A percentile compares a stretch with the other conserved stretches of the same genome.
Evolutionary conservation across 2,329 filamentous ascomycete genomes (phyloP).

Genomic region (Emmonsia crescens): DNA sequence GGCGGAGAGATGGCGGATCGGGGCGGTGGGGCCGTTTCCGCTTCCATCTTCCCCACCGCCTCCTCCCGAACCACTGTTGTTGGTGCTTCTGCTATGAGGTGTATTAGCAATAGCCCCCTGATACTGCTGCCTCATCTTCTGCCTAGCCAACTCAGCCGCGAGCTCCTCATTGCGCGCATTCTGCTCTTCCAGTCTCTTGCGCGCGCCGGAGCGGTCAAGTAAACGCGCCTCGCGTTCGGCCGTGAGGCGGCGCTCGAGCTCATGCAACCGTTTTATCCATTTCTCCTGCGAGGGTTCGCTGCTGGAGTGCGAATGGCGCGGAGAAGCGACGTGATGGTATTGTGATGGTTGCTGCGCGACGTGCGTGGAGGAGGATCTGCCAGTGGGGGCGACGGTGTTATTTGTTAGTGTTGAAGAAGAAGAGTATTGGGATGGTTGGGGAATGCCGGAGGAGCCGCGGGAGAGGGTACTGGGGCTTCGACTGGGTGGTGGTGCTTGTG

Average conservation of each 20-base stretch:
- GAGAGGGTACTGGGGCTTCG: slow-evolving; percentile 15
- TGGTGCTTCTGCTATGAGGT: background rate
- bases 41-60: background rate
- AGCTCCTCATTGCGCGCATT: slow-evolving; percentile 63
- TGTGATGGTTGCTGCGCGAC: background rate
- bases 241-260: slow-evolving; percentile 80
- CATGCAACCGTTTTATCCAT: slow-evolving; percentile 75
- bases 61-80: background rate
- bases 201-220: slow-evolving; percentile 71
- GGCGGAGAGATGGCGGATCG: background rate
- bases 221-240: slow-evolving; percentile 78
- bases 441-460: slow-evolving; percentile 24
- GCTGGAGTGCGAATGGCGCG: slow-evolving; percentile 4
- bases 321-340: background rate
- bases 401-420: slow-evolving; percentile 24
- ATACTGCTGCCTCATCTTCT: background rate
- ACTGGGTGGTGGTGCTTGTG: slow-evolving; percentile 18
- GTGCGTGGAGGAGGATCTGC: background rate
- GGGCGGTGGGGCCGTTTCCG: background rate
- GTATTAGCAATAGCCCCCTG: background rate
- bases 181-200: slow-evolving; percentile 68
- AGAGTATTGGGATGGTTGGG: slow-evolving; percentile 24
- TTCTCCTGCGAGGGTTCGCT: slow-evolving; percentile 50
- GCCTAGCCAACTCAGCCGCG: slow-evolving; percentile 47
- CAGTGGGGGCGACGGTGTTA: background rate